Conservation (phyloP, 805 yeast genomes). For the Pichia cabralensis region DNA sequence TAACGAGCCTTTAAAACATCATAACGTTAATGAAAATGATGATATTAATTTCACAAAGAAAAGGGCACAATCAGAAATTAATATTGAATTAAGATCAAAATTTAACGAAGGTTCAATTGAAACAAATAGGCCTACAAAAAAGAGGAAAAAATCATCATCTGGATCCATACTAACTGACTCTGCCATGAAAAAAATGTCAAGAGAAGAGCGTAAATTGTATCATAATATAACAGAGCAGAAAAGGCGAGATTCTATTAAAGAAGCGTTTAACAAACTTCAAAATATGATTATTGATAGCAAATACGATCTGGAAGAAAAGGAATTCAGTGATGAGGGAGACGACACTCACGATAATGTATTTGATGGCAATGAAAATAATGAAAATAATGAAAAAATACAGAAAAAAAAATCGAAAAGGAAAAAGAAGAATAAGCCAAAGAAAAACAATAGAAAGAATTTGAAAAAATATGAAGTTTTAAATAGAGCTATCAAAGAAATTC, state of each 20-base stretch:
- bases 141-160: no score
- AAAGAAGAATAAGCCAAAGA: no score
- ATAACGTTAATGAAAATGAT: background rate
- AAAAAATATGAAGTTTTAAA: slow-evolving; percentile 20
- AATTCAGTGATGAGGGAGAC: no score
- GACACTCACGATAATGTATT: no score
- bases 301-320: slow-evolving; percentile 10
- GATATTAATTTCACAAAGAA: no score
- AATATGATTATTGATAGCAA: slow-evolving; percentile 13
- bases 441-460: no score
- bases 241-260: slow-evolving; percentile 28
- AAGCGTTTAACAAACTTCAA: slow-evolving; percentile 27
- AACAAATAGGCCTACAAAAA: no score
- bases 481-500: slow-evolving; percentile 21
- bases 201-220: slow-evolving; percentile 27
- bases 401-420: slow-evolving; percentile 5
- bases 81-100: no score
- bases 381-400: slow-evolving; percentile 2
- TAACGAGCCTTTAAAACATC: slow-evolving; percentile 16
- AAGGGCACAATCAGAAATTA: no score
- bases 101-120: no score
- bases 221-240: slow-evolving; percentile 32
- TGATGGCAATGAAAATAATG: background rate
- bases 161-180: no score
- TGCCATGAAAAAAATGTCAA: no score